Base-by-base conservation (phyloP, 352 stramenopile species). In the Phytophthora sp. region DNA sequence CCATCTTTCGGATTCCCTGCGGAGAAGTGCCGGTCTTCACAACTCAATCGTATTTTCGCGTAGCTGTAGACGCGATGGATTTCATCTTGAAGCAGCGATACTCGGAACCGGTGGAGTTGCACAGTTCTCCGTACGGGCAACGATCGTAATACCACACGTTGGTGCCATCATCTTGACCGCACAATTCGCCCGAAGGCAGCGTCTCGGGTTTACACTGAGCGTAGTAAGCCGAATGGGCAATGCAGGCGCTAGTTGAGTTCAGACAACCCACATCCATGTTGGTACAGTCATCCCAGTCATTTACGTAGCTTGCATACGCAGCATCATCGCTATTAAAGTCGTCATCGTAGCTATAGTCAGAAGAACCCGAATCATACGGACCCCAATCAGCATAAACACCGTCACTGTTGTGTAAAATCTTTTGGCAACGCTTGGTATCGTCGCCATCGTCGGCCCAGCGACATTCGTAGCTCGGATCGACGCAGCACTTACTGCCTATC, bases 131-230 rank as follows among this genome's bases (percentile, higher is more conserved):
- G 23, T 21, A 35, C 15, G 63, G 51, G 55, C 54, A 71, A 26
- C 42, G 62, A 31, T 57, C 49, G 42, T 66, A 66, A 27, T 51
- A 41, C 49, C 62, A 71, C 20, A 62, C 30, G 27, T 57, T 66
- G 2, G 38, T 46, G n/a, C 28, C 49, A 20, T 66, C 56, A 21
- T 66, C 65, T 41, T 71, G 62, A 23, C 62, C 56, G 43, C 62
- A 72, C 6, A 67, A 50, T 11, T 62, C 55, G 0, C 55, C 62
- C 0, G 11, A 10, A 0, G 55, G 48, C 8, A 72, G 31, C 6
- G 42, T 57, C 3, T 15, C n/a, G 1, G 62, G 62, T 37, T 65
- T 72, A 43, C 59, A 68, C 37, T 68, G 51, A 21, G 56, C 42
- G 48, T 54, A 67, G 32, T 53, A 54, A 20, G 17, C 28, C 13